Percentiles rank a stretch among this genome's conserved stretches.
Evolutionary conservation across 257 asterid genomes (phyloP).

Genomic region (Solanum tarijense): DNA sequence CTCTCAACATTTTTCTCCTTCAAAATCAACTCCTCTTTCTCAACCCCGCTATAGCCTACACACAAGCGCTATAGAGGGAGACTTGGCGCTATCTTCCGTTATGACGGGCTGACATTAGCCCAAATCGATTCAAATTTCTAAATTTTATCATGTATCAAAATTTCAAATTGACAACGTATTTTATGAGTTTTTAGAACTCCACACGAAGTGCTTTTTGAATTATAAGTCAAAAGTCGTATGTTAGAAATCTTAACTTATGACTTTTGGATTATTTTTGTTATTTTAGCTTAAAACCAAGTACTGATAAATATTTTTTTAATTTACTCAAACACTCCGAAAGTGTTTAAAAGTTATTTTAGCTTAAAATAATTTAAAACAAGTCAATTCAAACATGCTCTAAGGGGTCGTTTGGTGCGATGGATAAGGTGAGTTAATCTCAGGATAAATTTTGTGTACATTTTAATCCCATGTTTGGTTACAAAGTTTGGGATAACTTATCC

Average conservation of each 20-base stretch:
- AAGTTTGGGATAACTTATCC: background rate
- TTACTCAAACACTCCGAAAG: background rate
- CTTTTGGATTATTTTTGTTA: too few relatives aligned
- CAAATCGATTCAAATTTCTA: background rate
- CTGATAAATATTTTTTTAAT: background rate
- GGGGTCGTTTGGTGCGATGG: background rate
- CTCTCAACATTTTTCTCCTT: background rate
- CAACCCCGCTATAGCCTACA: background rate
- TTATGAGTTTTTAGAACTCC: background rate
- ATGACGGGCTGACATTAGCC: background rate
- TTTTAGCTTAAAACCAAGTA: background rate
- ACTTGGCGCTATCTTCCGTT: too few relatives aligned
- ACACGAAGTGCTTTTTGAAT: background rate
- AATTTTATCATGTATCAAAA: too few relatives aligned
- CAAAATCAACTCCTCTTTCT: background rate
- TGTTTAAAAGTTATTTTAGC: background rate
- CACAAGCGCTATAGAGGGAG: background rate
- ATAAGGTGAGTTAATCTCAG: too few relatives aligned
- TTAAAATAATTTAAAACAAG: background rate
- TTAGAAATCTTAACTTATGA: background rate
- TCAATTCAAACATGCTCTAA: background rate
- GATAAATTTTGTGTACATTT: background rate
- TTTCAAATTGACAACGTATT: background rate
- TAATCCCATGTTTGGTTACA: background rate
- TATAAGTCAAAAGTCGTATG: background rate